Conservation (phyloP, 2,329 filamentous ascomycete genomes). For the Sporothrix brunneoviolacea region DNA sequence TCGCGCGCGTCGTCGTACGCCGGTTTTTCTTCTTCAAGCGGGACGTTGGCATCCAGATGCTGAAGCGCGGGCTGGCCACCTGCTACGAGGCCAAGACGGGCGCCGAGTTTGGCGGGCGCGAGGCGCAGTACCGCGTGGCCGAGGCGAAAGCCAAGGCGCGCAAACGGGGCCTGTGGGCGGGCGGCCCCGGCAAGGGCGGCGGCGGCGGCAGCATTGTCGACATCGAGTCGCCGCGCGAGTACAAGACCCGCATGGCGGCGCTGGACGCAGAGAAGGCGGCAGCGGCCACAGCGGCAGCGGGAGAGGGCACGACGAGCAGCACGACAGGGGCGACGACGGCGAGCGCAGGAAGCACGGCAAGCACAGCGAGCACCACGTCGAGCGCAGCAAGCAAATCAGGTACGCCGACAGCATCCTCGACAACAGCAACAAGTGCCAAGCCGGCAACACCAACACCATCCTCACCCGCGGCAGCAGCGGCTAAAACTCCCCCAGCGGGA, state of each 20-base stretch:
- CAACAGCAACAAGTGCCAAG: background rate
- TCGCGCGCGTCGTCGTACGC: constrained; percentile 76
- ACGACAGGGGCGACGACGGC: background rate
- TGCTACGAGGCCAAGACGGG: constrained; percentile 91
- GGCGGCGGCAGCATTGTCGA: constrained; percentile 43
- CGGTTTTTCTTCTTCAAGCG: constrained; percentile 55
- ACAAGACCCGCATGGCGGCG: constrained; percentile 56
- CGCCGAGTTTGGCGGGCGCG: constrained; percentile 74
- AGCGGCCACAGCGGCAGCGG: background rate
- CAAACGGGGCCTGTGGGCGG: constrained; percentile 69
- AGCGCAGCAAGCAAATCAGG: background rate
- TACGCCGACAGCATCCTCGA: background rate
- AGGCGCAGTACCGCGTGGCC: constrained; percentile 57
- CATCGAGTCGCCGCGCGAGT: constrained; percentile 78
- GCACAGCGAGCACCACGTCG: background rate
- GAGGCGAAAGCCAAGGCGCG: constrained; percentile 60
- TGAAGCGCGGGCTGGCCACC: constrained; percentile 76
- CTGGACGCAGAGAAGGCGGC: constrained; percentile 24
- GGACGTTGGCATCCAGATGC: constrained; percentile 86
- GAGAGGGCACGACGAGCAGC: background rate
- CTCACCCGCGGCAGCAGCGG: background rate
- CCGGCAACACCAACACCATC: background rate
- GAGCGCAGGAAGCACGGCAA: background rate
- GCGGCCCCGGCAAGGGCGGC: constrained; percentile 43
- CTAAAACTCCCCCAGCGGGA: background rate